Base-by-base conservation (phyloP, 805 yeast species). In the Kazachstania viticola region DNA sequence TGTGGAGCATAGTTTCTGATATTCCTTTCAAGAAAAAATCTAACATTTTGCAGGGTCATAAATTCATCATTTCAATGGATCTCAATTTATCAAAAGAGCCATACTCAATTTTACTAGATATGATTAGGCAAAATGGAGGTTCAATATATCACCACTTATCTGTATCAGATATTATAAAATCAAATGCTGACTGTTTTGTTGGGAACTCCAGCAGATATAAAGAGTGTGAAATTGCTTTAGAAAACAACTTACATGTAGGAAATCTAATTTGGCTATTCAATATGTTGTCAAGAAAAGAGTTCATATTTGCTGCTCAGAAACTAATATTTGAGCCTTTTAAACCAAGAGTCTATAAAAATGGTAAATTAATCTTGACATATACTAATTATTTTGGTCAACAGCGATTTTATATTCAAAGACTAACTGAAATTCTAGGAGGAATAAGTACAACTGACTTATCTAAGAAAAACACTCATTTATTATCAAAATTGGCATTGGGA, bases 341-440 rank as follows among this genome's bases (percentile, higher is more conserved):
- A 21, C 49, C 53, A 15, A 60, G 51, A 0, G 43, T 83, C 2
- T 61, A 68, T 2, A 73, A 65, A 4, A 70, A 79, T 62, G 57
- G 59, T 12, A 64, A 68, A n/a, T 52, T 73, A 24, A 58, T 64
- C 3, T 69, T 84, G 9, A 67, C 84, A 8, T 69, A 82, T 3
- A 77, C 95, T 0, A 83, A 84, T 45, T 85, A 81, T 48, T 70
- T 79, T 15, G 96, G 96, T 0, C 91, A 80, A 47, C 80, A 94
- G 1, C 60, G 98, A 27, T 59, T 62, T 24, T 88, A 83, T 45
- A 56, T 91, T 22, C 73, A 75, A 33, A 64, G 64, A 29, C 59
- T 88, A 9, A 71, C 79, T 3, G 62, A 62, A 14, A 63, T 78
- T 1, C 49, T 83, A 45, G 96, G 97, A 2, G 96, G 88, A 0